Evolutionary conservation across 495 filamentous ascomycete genomes (phyloP).

Genomic region (Cercophora scortea): DNA sequence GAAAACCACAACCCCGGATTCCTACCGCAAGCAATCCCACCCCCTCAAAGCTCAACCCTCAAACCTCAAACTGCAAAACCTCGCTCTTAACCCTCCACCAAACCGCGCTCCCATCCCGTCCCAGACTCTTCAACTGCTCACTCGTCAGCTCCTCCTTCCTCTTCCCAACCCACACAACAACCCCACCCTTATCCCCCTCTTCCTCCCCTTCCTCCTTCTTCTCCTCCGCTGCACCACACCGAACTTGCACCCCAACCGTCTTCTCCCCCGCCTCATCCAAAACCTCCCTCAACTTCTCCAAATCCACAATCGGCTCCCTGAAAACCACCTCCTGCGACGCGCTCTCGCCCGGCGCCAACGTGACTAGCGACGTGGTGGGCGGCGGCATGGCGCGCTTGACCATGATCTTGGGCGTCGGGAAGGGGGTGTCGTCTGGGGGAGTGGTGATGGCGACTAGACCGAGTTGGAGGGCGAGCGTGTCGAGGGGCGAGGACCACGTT

Average conservation of each 20-base stretch:
- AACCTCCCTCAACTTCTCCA: not conserved
- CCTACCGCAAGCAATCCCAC: too few relatives aligned
- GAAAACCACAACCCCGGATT: too few relatives aligned
- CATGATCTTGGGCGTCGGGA: slow-evolving; percentile 36
- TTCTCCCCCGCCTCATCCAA: not conserved
- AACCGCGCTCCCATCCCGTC: not conserved
- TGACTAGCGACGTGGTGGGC: slow-evolving; percentile 31
- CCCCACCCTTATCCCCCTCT: not conserved
- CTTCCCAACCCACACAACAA: not conserved
- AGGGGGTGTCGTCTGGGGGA: slow-evolving; percentile 11
- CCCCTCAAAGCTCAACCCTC: too few relatives aligned
- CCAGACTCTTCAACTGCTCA: not conserved
- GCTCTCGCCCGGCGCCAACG: slow-evolving; percentile 24
- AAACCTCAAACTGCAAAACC: not conserved
- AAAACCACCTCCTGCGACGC: slow-evolving; percentile 1
- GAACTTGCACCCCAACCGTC: not conserved
- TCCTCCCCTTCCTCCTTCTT: not conserved
- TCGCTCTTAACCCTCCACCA: not conserved
- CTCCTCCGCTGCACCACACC: not conserved
- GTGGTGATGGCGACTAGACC: slow-evolving; percentile 39
- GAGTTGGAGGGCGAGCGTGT: slow-evolving; percentile 35
- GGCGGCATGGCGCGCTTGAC: slow-evolving; percentile 39
- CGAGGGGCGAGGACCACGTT: slow-evolving; percentile 42
- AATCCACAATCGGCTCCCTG: not conserved
- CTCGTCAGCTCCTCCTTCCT: not conserved